phyloP scores from a whole-genome alignment of 2,329 filamentous ascomycete species.

The Ascochyta viciae-villosae region DNA sequence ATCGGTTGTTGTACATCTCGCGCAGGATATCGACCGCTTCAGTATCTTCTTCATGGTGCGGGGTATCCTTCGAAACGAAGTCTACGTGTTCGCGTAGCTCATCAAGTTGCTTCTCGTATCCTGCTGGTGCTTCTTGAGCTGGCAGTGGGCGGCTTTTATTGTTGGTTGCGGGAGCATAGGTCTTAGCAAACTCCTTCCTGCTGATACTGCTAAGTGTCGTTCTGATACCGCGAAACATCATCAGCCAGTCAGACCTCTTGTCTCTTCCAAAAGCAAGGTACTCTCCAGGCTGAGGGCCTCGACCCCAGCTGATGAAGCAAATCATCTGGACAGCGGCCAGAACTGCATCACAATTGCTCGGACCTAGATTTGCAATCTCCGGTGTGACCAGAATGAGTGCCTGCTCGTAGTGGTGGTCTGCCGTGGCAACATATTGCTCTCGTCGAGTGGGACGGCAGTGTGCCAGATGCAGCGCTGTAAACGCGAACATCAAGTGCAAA shows the following conservation, averaged over 20 bases:
- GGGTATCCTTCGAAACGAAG: constrained; percentile 6
- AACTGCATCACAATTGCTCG: constrained; percentile 34
- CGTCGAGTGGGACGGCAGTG: constrained; percentile 26
- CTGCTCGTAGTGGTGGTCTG: constrained; percentile 32
- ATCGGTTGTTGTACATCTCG: constrained; percentile 33
- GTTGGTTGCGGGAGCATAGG: constrained; percentile 12
- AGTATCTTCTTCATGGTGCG: constrained; percentile 12
- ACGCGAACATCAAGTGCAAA: constrained; percentile 33
- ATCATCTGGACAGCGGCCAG: constrained; percentile 34
- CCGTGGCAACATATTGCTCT: constrained; percentile 25
- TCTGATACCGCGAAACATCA: constrained; percentile 40
- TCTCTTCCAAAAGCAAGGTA: constrained; percentile 39
- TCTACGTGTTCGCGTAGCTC: constrained; percentile 25
- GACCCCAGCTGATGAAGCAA: constrained; percentile 34
- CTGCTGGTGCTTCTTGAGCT: constrained; percentile 11
- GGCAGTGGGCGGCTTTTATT: constrained; percentile 23
- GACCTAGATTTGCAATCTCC: constrained; percentile 27
- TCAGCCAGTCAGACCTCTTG: constrained; percentile 38
- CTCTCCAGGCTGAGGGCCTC: constrained; percentile 36
- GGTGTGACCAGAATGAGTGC: constrained; percentile 31
- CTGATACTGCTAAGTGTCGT: constrained; percentile 27
- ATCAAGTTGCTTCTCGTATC: constrained; percentile 28
- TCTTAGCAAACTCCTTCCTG: constrained; percentile 13
- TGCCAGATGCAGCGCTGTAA: constrained; percentile 37
- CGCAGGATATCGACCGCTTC: constrained; percentile 23